These are phyloP conservation scores for Ophiostoma triangulosporum DNA, from an alignment of 2,329 filamentous ascomycete species.

Conservation along the genomic window DNA sequence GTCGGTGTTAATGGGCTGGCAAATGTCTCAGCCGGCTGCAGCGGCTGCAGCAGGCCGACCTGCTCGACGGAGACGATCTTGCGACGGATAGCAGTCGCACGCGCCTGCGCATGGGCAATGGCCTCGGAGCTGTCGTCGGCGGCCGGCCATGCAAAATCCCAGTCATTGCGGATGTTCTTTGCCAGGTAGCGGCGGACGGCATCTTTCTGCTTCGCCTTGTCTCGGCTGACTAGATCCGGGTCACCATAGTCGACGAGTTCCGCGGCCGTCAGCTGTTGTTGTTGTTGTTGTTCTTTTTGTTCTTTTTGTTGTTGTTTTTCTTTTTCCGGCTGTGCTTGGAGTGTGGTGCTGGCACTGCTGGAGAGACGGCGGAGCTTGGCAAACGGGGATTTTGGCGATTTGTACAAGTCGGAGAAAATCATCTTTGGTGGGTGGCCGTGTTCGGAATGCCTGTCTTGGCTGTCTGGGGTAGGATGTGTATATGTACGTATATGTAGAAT, in stretches of 20 bases:
- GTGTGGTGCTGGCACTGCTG: conserved; percentile 4
- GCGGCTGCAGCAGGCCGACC: conserved; percentile 5
- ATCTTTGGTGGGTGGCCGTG: conserved; percentile 25
- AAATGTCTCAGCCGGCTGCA: conserved; percentile 7
- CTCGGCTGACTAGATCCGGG: conserved; percentile 46
- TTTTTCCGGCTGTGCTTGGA: no score
- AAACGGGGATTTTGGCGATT: conserved; percentile 38
- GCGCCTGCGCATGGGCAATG: not conserved
- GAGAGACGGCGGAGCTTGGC: conserved; percentile 33
- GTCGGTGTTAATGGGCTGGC: conserved; percentile 3
- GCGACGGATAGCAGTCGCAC: not conserved
- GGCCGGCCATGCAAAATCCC: conserved; percentile 43
- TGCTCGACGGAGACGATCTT: conserved; percentile 4
- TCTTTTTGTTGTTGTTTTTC: not conserved
- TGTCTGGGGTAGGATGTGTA: not conserved
- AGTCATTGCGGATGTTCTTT: conserved; percentile 43
- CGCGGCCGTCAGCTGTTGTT: not conserved
- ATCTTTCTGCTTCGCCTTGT: conserved; percentile 49
- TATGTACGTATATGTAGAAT: no score
- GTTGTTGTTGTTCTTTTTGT: not conserved
- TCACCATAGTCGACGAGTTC: conserved; percentile 32
- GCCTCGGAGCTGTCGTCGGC: not conserved
- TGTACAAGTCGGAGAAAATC: conserved; percentile 48
- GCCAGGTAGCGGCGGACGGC: conserved; percentile 43
- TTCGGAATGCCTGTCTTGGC: not conserved